These are phyloP conservation scores for Xylariaceae sp. DNA, from an alignment of 2,329 filamentous ascomycete species.

Conservation along the genomic window DNA sequence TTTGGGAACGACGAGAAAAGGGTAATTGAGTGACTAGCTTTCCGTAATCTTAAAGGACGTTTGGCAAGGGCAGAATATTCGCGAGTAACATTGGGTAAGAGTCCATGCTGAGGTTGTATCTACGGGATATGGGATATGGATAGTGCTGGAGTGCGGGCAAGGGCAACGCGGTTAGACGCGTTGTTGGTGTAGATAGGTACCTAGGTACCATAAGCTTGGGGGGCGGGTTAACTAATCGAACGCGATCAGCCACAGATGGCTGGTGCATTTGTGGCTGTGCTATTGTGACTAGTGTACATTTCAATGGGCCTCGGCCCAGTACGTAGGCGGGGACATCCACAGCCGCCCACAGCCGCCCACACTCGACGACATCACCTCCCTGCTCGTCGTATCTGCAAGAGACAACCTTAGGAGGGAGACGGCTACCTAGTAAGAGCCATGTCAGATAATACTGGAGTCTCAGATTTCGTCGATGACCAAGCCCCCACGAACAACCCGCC, in stretches of 20 bases:
- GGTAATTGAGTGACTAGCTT: neutral
- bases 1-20: neutral
- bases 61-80: neutral
- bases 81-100: neutral
- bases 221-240: slow-evolving; percentile 25
- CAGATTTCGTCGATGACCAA: neutral
- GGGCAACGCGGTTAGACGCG: slow-evolving; percentile 14
- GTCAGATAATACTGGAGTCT: neutral
- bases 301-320: no score
- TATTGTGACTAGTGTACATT: no score
- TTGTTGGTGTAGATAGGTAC: no score
- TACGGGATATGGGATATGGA: neutral
- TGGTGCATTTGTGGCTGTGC: neutral
- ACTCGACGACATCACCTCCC: neutral
- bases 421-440: neutral
- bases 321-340: neutral
- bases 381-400: neutral
- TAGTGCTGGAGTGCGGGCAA: no score
- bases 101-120: neutral
- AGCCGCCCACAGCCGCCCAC: neutral
- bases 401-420: neutral
- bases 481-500: slow-evolving; percentile 11
- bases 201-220: neutral
- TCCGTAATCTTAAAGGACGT: neutral
- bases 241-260: slow-evolving; percentile 19